A percentile compares a stretch with the other conserved stretches of the same genome.
Conservation (phyloP, 352 stramenopile genomes). For the Pythium utonaiense region DNA sequence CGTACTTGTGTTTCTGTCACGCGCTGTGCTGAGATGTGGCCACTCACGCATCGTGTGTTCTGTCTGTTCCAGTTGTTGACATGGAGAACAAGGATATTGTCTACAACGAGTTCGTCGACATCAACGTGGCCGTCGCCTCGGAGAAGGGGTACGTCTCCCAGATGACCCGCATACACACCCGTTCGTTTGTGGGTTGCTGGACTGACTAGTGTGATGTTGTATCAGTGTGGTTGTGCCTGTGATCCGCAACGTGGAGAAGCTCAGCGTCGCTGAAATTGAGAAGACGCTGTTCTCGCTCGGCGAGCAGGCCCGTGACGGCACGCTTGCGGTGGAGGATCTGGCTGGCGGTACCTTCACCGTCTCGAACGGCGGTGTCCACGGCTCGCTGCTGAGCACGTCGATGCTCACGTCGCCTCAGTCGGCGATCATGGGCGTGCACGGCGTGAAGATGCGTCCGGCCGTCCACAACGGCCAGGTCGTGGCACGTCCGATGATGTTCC, state of each 20-base stretch:
- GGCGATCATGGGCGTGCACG: slow-evolving; percentile 98
- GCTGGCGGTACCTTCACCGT: slow-evolving; percentile 98
- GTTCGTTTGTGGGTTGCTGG: too few species aligned
- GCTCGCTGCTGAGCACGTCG: slow-evolving; percentile 97
- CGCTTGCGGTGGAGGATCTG: slow-evolving; percentile 90
- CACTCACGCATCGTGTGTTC: slow-evolving; percentile 6
- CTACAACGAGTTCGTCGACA: slow-evolving; percentile 98
- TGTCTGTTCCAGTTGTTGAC: slow-evolving; percentile 87
- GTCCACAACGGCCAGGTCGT: slow-evolving; percentile 93
- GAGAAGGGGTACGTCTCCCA: slow-evolving; percentile 71
- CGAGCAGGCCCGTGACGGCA: slow-evolving; percentile 59
- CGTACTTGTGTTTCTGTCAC: slow-evolving; percentile 11
- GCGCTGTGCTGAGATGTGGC: neutral
- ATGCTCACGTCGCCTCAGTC: slow-evolving; percentile 98
- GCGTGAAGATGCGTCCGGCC: slow-evolving; percentile 95
- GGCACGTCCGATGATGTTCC: slow-evolving; percentile 99
- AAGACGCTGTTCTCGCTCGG: slow-evolving; percentile 92
- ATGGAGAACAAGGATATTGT: slow-evolving; percentile 98
- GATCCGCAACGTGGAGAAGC: slow-evolving; percentile 95
- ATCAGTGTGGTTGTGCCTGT: slow-evolving; percentile 97
- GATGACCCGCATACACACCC: neutral
- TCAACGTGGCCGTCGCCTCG: slow-evolving; percentile 96
- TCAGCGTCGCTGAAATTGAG: slow-evolving; percentile 96
- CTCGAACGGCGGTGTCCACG: slow-evolving; percentile 96
- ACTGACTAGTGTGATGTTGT: neutral